Percentiles rank a stretch among this genome's conserved stretches.
Evolutionary conservation across 2,329 filamentous ascomycete species (phyloP).

Genomic region (Paracoccidioides brasiliensis): DNA sequence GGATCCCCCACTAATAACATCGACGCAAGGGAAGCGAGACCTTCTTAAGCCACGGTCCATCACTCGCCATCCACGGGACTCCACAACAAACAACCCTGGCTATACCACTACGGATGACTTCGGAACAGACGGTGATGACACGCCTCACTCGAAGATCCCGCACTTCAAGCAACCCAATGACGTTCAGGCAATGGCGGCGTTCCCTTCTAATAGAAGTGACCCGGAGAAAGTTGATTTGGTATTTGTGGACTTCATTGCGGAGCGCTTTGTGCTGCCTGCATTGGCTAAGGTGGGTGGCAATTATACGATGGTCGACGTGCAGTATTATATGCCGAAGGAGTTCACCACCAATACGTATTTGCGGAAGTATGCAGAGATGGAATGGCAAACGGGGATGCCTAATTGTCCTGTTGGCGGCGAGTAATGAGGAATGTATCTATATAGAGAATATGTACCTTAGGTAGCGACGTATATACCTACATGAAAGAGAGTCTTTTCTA

Average conservation of each 20-base stretch:
- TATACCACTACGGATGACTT: constrained; percentile 24
- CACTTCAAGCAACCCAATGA: constrained; percentile 16
- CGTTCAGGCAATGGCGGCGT: constrained; percentile 21
- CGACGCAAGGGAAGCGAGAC: constrained; percentile 4
- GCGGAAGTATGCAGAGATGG: constrained; percentile 20
- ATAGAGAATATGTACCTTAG: not conserved
- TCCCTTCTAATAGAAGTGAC: constrained; percentile 13
- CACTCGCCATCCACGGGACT: constrained; percentile 15
- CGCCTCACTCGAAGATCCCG: constrained; percentile 18
- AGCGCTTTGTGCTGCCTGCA: constrained; percentile 13
- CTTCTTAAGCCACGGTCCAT: constrained; percentile 11
- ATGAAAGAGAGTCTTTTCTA: too few relatives aligned
- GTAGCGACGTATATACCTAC: too few relatives aligned
- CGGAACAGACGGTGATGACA: constrained; percentile 23
- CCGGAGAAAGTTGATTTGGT: constrained; percentile 16
- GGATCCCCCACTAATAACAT: constrained; percentile 12
- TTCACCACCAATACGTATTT: constrained; percentile 22
- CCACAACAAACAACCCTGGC: constrained; percentile 11
- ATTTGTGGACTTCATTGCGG: constrained; percentile 15
- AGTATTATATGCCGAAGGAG: constrained; percentile 18
- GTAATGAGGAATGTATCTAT: not conserved
- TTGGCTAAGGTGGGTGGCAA: constrained; percentile 16
- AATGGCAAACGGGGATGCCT: constrained; percentile 12
- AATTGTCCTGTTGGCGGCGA: constrained; percentile 7
- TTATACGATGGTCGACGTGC: constrained; percentile 18